phyloP scores from a whole-genome alignment of 2,329 filamentous ascomycete species.

The Didymella arachidicola region DNA sequence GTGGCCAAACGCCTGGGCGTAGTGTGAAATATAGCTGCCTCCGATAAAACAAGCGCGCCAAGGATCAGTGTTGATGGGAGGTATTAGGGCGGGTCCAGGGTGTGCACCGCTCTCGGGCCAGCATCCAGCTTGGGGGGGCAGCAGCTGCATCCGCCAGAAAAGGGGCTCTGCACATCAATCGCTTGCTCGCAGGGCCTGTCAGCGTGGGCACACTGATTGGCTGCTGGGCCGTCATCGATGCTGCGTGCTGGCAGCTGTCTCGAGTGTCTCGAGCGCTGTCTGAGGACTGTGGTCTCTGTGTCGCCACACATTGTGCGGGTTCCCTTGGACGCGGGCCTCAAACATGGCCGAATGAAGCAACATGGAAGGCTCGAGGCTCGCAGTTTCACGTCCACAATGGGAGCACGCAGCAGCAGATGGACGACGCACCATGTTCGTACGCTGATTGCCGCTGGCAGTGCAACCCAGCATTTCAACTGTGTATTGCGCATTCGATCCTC shows the following conservation, averaged over 20 bases:
- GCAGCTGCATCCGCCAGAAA: slow-evolving; percentile 29
- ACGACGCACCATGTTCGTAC: slow-evolving; percentile 26
- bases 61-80: slow-evolving; percentile 28
- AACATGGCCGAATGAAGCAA: slow-evolving; percentile 20
- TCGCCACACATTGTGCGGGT: slow-evolving; percentile 17
- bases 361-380: slow-evolving; percentile 22
- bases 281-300: slow-evolving; percentile 16
- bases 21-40: slow-evolving; percentile 34
- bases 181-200: slow-evolving; percentile 10
- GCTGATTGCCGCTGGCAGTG: slow-evolving; percentile 24
- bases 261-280: slow-evolving; percentile 21
- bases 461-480: slow-evolving; percentile 25
- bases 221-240: slow-evolving; percentile 3
- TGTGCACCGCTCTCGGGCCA: slow-evolving; percentile 19
- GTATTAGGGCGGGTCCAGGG: slow-evolving; percentile 21
- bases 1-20: slow-evolving; percentile 26
- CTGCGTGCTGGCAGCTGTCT: slow-evolving; percentile 10
- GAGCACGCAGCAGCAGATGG: slow-evolving; percentile 22
- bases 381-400: slow-evolving; percentile 3
- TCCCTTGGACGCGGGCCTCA: slow-evolving; percentile 17
- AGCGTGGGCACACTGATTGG: slow-evolving; percentile 38
- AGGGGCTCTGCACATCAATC: slow-evolving; percentile 30
- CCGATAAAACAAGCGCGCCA: slow-evolving; percentile 38
- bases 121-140: slow-evolving; percentile 8
- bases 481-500: slow-evolving; percentile 18